Evolutionary conservation across 2,329 filamentous ascomycete genomes (phyloP), one percentile per base, ranked within the genome.

Genomic region (Penicillium sp.): DNA sequence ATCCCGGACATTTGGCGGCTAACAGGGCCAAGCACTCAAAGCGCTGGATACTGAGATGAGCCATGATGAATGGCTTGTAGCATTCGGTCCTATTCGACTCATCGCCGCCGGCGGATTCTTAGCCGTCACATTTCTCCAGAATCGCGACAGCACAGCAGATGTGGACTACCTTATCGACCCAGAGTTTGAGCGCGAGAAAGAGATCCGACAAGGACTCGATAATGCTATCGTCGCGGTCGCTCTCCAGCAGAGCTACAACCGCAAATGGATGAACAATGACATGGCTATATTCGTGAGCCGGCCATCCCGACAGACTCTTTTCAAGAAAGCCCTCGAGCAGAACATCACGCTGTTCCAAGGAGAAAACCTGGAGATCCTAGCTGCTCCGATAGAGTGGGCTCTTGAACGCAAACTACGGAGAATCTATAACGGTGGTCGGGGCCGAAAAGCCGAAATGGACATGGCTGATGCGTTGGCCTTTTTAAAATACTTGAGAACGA

Each of bases 381-480:
- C 71, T 3, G 69, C 64, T 5, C 70, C 71, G n/a, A 59, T 73
- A 19, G 66, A 74, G 51, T 73, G 71, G 71, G 69, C 70, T 1
- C 59, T 74, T 5, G 71, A 74, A 52, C 63, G 69, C n/a, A 74
- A 74, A 44, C 48, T 74, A 29, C 59, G 71, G 39, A 57, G 71
- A 35, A 70, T 73, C 44, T 64, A 71, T 52, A 54, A 59, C 21
- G 61, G 56, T 5, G 52, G 60, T 6, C 59, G 62, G 7, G 61
- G 63, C 14, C 50, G 63, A 3, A 71, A 70, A 51, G 57, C 59
- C 9, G 63, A 60, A n/a, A 56, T 63, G 5, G 71, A 74, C 57
- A 61, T 71, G 44, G 57, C 54, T 14, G 71, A 74, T 51, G 64
- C 65, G 7, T 37, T 73, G 24, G 68, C 70, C 7, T 56, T 74